These are phyloP conservation scores for Penicillium mononematosum DNA, from an alignment of 495 filamentous ascomycete species.

Conservation along the genomic window DNA sequence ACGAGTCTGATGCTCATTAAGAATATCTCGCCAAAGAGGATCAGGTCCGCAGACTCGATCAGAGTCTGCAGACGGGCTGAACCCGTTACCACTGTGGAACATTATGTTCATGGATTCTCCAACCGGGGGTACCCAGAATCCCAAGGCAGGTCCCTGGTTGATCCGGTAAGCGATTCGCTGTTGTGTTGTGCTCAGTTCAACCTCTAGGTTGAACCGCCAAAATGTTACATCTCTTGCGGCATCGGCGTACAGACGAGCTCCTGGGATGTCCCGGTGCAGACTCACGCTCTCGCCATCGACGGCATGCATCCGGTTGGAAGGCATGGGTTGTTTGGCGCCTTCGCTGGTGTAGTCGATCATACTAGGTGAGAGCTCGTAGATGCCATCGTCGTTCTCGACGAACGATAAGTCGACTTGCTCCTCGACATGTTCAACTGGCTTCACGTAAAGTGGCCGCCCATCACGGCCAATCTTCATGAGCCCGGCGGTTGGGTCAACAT, in stretches of 20 bases:
- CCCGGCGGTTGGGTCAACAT: constrained; percentile 86
- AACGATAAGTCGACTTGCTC: constrained; percentile 70
- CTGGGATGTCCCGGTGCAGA: constrained; percentile 76
- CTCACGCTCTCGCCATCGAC: constrained; percentile 70
- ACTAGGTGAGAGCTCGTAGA: constrained; percentile 64
- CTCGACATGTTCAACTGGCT: constrained; percentile 77
- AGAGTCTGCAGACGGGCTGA: constrained; percentile 75
- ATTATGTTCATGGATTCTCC: constrained; percentile 95
- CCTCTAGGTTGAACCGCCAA: constrained; percentile 92
- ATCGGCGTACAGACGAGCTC: constrained; percentile 80
- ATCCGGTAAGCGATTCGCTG: constrained; percentile 92
- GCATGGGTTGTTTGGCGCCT: constrained; percentile 38
- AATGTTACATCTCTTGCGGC: constrained; percentile 86
- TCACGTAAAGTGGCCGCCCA: constrained; percentile 78
- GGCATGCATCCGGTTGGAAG: constrained; percentile 42
- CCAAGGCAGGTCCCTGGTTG: constrained; percentile 83
- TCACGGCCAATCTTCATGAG: constrained; percentile 77
- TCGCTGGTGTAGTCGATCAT: constrained; percentile 42
- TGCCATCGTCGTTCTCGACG: constrained; percentile 73
- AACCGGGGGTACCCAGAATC: constrained; percentile 90
- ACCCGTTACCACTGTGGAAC: constrained; percentile 98
- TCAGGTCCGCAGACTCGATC: constrained; percentile 84
- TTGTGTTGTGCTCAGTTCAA: constrained; percentile 75
- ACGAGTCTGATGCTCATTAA: constrained; percentile 86
- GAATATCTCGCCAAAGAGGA: constrained; percentile 92